Evolutionary conservation across 2,329 filamentous ascomycete genomes (phyloP).

Genomic region (Neonectria faginata): DNA sequence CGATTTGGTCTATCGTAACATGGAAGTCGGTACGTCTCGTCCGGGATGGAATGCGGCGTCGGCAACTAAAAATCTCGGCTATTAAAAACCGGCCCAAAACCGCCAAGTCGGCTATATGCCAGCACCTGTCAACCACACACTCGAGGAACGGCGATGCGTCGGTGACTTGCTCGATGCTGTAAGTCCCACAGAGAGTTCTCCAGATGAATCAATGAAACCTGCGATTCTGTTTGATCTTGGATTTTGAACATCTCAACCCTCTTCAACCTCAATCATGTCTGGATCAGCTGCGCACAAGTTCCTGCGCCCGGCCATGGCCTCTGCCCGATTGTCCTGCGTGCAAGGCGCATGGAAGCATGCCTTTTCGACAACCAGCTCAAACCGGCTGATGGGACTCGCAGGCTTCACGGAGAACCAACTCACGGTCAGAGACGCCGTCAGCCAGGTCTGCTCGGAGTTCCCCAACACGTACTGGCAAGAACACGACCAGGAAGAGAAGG

Average conservation of each 20-base stretch:
- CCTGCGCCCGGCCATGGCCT: conserved; percentile 21
- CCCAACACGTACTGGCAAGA: conserved; percentile 83
- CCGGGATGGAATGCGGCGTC: background rate
- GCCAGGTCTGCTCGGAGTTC: conserved; percentile 76
- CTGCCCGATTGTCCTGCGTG: background rate
- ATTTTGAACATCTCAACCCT: background rate
- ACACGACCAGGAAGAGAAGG: conserved; percentile 75
- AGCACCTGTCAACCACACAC: background rate
- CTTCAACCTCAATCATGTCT: conserved; percentile 28
- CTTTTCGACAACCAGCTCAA: conserved; percentile 53
- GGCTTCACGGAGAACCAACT: conserved; percentile 80
- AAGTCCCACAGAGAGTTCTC: conserved; percentile 9
- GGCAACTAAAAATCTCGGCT: conserved; percentile 18
- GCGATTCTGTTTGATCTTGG: background rate
- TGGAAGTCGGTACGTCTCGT: background rate
- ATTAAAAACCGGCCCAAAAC: conserved; percentile 4
- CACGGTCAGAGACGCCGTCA: conserved; percentile 76
- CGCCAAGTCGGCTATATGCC: conserved; percentile 28
- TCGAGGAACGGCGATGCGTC: conserved; percentile 7
- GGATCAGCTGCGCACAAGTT: conserved; percentile 23
- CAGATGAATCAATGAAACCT: conserved; percentile 27
- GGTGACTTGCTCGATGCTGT: conserved; percentile 13
- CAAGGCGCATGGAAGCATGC: conserved; percentile 5
- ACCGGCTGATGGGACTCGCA: conserved; percentile 74
- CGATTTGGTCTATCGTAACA: background rate